Conservation (phyloP, 2,329 filamentous ascomycete genomes). For the Alternaria angustiovoidea region DNA sequence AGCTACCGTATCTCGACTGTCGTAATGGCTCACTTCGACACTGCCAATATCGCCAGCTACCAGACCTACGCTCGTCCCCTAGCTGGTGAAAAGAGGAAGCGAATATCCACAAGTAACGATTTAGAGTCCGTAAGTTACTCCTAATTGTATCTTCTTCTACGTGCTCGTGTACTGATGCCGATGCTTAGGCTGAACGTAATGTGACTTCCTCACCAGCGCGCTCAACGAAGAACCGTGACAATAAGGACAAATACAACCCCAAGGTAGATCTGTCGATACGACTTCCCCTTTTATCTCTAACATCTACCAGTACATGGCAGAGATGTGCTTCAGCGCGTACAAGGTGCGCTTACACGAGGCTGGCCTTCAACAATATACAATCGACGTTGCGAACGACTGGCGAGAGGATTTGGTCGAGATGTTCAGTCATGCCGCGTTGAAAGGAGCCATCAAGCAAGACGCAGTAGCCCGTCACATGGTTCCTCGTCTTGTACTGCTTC, state of each 20-base stretch:
- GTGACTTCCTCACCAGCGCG: background rate
- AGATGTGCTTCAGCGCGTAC: constrained; percentile 9
- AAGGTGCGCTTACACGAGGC: background rate
- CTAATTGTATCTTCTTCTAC: background rate
- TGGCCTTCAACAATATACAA: background rate
- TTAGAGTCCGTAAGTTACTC: background rate
- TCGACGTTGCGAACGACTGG: constrained; percentile 3
- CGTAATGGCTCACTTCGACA: background rate
- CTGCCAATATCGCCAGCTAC: background rate
- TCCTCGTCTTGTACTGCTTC: constrained; percentile 8
- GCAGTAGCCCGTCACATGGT: constrained; percentile 7
- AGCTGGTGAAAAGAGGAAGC: constrained; percentile 9
- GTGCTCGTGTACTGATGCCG: background rate
- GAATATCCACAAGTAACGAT: background rate
- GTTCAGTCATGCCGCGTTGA: constrained; percentile 4
- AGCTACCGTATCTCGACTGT: no score
- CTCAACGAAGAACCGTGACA: background rate
- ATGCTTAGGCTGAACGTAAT: background rate
- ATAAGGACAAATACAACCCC: constrained; percentile 6
- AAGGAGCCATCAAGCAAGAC: constrained; percentile 1
- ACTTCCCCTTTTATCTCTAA: background rate
- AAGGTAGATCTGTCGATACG: background rate
- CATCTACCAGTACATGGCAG: constrained; percentile 9
- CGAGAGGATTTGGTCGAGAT: constrained; percentile 7
- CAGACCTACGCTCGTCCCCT: background rate